phyloP scores from a whole-genome alignment of 352 stramenopile species.

The Phytophthora chlamydospora region DNA sequence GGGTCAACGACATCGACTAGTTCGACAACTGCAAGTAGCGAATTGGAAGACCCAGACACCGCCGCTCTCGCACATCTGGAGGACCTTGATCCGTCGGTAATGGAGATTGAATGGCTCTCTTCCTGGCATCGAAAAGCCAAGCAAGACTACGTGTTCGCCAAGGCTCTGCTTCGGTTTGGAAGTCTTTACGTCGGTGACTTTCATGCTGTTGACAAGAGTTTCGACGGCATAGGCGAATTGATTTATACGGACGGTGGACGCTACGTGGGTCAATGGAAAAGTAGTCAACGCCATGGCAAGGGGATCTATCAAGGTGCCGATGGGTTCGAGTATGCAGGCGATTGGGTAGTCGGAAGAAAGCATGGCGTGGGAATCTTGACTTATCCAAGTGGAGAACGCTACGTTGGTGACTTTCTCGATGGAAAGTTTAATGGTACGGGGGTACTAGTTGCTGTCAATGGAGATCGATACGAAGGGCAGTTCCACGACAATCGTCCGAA shows the following conservation, averaged over 20 bases:
- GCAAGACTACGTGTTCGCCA: constrained; percentile 55
- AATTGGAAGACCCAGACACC: constrained; percentile 9
- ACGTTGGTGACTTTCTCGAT: constrained; percentile 81
- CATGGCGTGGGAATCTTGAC: constrained; percentile 87
- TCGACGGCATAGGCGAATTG: constrained; percentile 89
- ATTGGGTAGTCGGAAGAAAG: constrained; percentile 77
- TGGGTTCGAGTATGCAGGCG: constrained; percentile 69
- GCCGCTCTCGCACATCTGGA: constrained; percentile 24
- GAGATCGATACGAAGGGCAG: constrained; percentile 86
- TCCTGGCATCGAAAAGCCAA: constrained; percentile 46
- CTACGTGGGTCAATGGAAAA: constrained; percentile 86
- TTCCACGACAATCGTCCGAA: constrained; percentile 52
- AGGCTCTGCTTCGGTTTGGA: constrained; percentile 64
- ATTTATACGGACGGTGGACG: constrained; percentile 79
- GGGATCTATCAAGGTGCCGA: constrained; percentile 67
- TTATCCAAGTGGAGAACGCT: constrained; percentile 81
- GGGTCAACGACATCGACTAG: constrained; percentile 3
- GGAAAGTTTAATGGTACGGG: constrained; percentile 84
- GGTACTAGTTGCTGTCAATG: constrained; percentile 62
- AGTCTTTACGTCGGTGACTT: constrained; percentile 86
- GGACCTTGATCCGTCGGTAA: constrained; percentile 38
- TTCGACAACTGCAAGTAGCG: neutral
- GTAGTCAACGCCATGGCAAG: constrained; percentile 69
- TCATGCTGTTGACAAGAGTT: constrained; percentile 36
- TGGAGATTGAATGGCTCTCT: constrained; percentile 60